Conservation (phyloP, 1,284 basidiomycete species). For the Agroathelia rolfsii region DNA sequence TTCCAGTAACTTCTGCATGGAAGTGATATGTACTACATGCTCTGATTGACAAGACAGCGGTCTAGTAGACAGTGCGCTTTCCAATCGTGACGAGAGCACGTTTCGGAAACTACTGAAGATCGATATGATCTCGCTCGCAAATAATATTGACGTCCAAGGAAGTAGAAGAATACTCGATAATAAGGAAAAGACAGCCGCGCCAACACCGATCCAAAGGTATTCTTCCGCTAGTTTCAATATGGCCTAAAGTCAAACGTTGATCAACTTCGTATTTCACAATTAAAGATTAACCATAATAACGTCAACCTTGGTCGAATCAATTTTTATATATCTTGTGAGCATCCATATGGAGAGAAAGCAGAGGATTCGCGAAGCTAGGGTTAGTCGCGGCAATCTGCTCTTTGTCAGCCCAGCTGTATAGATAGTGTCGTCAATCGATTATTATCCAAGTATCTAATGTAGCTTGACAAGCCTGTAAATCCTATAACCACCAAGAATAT, state of each 20-base stretch:
- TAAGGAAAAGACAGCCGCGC: constrained; percentile 30
- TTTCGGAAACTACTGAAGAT: constrained; percentile 26
- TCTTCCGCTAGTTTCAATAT: constrained; percentile 22
- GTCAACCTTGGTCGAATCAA: constrained; percentile 24
- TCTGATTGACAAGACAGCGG: constrained; percentile 5
- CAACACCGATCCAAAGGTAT: constrained; percentile 34
- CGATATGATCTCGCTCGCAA: constrained; percentile 30
- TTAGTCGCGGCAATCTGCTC: constrained; percentile 36
- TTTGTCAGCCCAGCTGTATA: constrained; percentile 35
- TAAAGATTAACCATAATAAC: too few species aligned
- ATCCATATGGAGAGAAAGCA: constrained; percentile 40
- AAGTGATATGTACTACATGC: constrained; percentile 7
- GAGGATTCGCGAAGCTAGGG: constrained; percentile 33
- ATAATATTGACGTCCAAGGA: constrained; percentile 32
- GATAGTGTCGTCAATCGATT: constrained; percentile 2
- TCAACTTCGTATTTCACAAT: too few species aligned
- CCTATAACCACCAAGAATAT: constrained; percentile 29
- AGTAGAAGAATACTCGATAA: constrained; percentile 29
- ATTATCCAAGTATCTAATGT: too few species aligned
- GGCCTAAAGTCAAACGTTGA: too few species aligned
- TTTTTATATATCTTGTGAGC: constrained; percentile 29
- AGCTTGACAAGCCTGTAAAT: constrained; percentile 28
- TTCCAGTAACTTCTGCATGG: constrained; percentile 24
- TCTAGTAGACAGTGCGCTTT: constrained; percentile 19
- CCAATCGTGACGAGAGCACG: constrained; percentile 25